phyloP scores from a whole-genome alignment of 163 green algal species.

The Scenedesmus sp. region DNA sequence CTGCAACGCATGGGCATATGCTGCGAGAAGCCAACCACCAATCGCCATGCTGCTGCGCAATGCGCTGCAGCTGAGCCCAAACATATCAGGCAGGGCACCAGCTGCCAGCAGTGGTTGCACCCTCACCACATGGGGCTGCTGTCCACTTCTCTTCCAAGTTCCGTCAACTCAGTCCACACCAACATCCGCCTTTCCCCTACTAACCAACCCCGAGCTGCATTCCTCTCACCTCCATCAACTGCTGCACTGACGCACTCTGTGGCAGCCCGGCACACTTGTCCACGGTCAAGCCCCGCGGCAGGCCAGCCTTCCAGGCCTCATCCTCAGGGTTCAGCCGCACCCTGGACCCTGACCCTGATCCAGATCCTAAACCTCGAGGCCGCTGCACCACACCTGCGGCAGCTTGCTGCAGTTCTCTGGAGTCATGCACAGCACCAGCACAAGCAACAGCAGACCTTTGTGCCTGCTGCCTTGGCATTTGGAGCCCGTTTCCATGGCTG shows the following conservation, averaged over 20 bases:
- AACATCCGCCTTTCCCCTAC: neutral
- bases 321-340: neutral
- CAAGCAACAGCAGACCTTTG: neutral
- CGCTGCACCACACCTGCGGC: neutral
- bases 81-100: too few relatives aligned
- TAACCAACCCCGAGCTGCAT: neutral
- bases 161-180: neutral
- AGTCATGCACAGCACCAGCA: neutral
- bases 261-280: slow-evolving; percentile 29
- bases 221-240: slow-evolving; percentile 28
- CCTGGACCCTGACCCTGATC: neutral
- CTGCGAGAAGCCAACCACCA: too few relatives aligned
- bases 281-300: slow-evolving; percentile 33
- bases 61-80: too few relatives aligned
- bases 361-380: neutral
- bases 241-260: slow-evolving; percentile 16
- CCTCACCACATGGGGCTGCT: neutral
- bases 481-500: neutral
- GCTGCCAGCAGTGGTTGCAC: too few relatives aligned
- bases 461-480: neutral
- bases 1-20: too few relatives aligned
- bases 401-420: neutral
- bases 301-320: neutral
- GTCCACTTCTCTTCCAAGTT: neutral
- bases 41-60: too few relatives aligned